Conservation (phyloP, 495 filamentous ascomycete genomes). For the Trichoderma virens region DNA sequence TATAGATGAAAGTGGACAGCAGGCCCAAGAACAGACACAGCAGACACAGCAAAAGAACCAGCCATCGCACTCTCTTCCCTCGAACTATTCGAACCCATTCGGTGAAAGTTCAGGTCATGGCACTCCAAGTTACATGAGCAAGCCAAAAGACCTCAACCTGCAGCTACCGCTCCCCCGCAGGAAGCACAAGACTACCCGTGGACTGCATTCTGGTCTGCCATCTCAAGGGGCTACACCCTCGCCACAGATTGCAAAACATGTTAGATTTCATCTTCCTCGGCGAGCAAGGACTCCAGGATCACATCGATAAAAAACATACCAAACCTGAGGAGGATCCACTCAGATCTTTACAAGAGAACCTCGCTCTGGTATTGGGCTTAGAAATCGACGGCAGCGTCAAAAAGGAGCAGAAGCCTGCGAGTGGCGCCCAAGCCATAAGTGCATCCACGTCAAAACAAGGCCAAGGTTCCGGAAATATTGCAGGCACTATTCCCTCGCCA, state of each 20-base stretch:
- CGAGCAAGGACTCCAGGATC: slow-evolving; percentile 43
- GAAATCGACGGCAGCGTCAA: slow-evolving; percentile 39
- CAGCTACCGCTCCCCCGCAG: slow-evolving; percentile 46
- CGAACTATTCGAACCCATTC: slow-evolving; percentile 63
- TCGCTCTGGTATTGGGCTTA: slow-evolving; percentile 35
- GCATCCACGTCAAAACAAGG: slow-evolving; percentile 35
- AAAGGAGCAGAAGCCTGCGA: slow-evolving; percentile 13
- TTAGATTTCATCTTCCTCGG: slow-evolving; percentile 41
- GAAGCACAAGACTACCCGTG: slow-evolving; percentile 38
- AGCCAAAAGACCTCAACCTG: slow-evolving; percentile 41
- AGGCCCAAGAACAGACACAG: slow-evolving; percentile 20
- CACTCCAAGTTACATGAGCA: slow-evolving; percentile 48
- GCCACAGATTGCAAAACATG: slow-evolving; percentile 39
- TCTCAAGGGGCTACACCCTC: slow-evolving; percentile 29
- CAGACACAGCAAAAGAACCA: slow-evolving; percentile 29
- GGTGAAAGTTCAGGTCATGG: slow-evolving; percentile 65
- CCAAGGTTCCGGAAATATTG: slow-evolving; percentile 28
- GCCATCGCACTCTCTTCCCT: slow-evolving; percentile 34
- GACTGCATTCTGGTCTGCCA: slow-evolving; percentile 20
- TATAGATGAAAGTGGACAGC: too few species aligned
- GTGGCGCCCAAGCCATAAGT: slow-evolving; percentile 25
- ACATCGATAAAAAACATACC: slow-evolving; percentile 47
- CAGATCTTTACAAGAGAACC: slow-evolving; percentile 38
- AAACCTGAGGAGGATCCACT: slow-evolving; percentile 44
- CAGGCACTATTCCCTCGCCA: too few species aligned